phyloP scores from a whole-genome alignment of 2,329 filamentous ascomycete genomes.

The Xylariaceae sp. region DNA sequence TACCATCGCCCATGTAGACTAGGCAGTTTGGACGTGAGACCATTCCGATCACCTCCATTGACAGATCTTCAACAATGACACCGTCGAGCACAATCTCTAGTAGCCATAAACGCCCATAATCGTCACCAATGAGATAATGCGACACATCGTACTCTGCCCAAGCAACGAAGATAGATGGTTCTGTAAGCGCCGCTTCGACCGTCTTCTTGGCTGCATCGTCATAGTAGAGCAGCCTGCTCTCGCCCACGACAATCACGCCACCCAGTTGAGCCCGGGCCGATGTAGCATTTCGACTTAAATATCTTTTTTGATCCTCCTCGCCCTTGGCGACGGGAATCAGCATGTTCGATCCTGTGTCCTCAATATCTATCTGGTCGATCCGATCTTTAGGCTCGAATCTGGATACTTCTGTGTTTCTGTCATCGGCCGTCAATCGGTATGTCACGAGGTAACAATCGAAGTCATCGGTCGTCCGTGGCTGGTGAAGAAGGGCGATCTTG shows the following conservation, averaged over 20 bases:
- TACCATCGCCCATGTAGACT: slow-evolving; percentile 69
- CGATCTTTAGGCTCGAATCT: slow-evolving; percentile 54
- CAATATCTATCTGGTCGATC: slow-evolving; percentile 50
- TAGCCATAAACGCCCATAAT: slow-evolving; percentile 83
- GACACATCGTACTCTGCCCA: slow-evolving; percentile 83
- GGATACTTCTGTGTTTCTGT: slow-evolving; percentile 51
- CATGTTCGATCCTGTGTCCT: slow-evolving; percentile 54
- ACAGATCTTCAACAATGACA: slow-evolving; percentile 67
- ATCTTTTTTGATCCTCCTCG: slow-evolving; percentile 55
- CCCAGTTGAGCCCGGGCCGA: slow-evolving; percentile 57
- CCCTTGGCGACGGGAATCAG: slow-evolving; percentile 58
- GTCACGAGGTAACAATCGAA: slow-evolving; percentile 52
- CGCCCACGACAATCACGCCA: slow-evolving; percentile 70
- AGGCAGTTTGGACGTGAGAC: slow-evolving; percentile 75
- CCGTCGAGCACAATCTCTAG: slow-evolving; percentile 69
- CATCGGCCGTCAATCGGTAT: slow-evolving; percentile 56
- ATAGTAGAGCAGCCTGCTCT: slow-evolving; percentile 80
- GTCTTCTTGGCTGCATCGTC: slow-evolving; percentile 69
- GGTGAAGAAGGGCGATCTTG: slow-evolving; percentile 56
- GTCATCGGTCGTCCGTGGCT: slow-evolving; percentile 47
- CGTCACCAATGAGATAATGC: slow-evolving; percentile 84
- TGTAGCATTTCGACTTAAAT: slow-evolving; percentile 54
- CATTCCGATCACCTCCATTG: slow-evolving; percentile 58
- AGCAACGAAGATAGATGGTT: slow-evolving; percentile 82
- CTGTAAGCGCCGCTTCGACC: slow-evolving; percentile 61